Percentiles rank a stretch among this genome's conserved stretches.
Evolutionary conservation across 768 basidiomycete species (phyloP).

Genomic region (Lepiota brunneoincarnata): DNA sequence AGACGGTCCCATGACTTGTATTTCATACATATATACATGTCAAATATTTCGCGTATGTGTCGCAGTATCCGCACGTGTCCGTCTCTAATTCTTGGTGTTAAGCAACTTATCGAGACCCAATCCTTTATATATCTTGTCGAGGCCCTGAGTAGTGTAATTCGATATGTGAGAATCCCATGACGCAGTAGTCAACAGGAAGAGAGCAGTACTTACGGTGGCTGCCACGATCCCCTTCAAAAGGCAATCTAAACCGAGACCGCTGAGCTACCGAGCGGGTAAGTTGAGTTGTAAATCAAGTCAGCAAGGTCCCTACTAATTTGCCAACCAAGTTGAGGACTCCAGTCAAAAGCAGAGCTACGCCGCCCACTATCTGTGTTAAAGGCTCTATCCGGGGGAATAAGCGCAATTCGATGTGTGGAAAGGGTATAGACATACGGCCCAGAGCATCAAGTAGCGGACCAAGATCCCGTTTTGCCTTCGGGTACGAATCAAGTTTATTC

Average conservation of each 20-base stretch:
- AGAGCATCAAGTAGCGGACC: slow-evolving; percentile 35
- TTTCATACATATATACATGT: neutral
- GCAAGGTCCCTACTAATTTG: slow-evolving; percentile 16
- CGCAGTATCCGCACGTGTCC: neutral
- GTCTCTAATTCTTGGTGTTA: slow-evolving; percentile 3
- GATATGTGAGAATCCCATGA: no score
- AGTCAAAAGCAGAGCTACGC: no score
- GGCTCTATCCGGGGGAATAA: slow-evolving; percentile 22
- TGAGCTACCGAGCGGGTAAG: slow-evolving; percentile 13
- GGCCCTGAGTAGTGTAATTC: slow-evolving; percentile 17
- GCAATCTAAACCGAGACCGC: slow-evolving; percentile 28
- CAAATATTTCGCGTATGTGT: neutral
- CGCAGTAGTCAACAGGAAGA: no score
- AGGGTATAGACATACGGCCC: slow-evolving; percentile 23
- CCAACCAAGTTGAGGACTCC: slow-evolving; percentile 36
- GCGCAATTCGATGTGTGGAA: neutral
- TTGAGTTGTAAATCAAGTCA: neutral
- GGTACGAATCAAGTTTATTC: slow-evolving; percentile 33
- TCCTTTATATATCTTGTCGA: slow-evolving; percentile 32
- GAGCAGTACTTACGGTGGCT: slow-evolving; percentile 18
- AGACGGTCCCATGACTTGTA: no score
- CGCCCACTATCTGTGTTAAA: no score
- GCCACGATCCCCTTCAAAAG: slow-evolving; percentile 28
- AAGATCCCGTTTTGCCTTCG: slow-evolving; percentile 35
- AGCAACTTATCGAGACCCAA: slow-evolving; percentile 31